A percentile compares a stretch with the other conserved stretches of the same genome.
These are phyloP conservation scores for Termitomyces sp. DNA, from an alignment of 768 basidiomycete species.

Conservation along the genomic window DNA sequence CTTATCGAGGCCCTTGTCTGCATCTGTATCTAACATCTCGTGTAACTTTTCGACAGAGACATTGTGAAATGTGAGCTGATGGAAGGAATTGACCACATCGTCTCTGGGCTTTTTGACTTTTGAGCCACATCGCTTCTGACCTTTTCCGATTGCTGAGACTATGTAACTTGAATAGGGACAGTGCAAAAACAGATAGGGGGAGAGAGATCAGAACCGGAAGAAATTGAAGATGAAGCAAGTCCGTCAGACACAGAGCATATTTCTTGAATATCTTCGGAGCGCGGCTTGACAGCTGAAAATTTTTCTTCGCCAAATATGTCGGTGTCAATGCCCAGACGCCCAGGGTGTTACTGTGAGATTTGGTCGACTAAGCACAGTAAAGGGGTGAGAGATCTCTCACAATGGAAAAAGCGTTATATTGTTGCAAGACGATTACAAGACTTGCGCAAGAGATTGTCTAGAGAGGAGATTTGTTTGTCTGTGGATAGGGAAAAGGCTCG, in stretches of 20 bases:
- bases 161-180: slow-evolving; percentile 9
- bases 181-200: slow-evolving; percentile 9
- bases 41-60: slow-evolving; percentile 2
- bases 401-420: not conserved
- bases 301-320: not conserved
- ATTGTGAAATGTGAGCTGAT: slow-evolving; percentile 5
- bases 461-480: not conserved
- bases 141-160: not conserved
- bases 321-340: not conserved
- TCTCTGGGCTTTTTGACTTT: not conserved
- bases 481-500: too few species aligned
- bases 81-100: not conserved
- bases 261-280: not conserved
- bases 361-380: not conserved
- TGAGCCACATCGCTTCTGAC: not conserved
- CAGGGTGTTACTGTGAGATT: not conserved
- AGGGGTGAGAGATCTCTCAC: not conserved
- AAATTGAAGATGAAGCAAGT: not conserved
- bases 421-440: not conserved
- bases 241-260: not conserved
- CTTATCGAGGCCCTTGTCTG: slow-evolving; percentile 4
- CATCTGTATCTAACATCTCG: not conserved
- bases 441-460: not conserved
- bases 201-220: not conserved
- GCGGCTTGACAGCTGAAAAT: not conserved